Evolutionary conservation across 345 rosid genomes (phyloP).

Genomic region (Citrus trifoliata): DNA sequence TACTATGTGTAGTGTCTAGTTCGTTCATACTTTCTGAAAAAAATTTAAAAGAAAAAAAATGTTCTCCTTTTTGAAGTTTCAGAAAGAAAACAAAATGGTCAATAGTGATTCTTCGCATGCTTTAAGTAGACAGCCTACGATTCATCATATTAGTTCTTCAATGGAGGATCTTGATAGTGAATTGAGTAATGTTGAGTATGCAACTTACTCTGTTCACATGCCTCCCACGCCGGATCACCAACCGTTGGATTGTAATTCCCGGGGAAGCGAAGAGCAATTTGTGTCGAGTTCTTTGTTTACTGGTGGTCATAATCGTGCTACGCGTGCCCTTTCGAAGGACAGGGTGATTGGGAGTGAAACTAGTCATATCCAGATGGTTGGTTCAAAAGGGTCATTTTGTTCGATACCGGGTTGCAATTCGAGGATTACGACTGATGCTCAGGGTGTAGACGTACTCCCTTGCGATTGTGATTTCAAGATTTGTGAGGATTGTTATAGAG

Average conservation of each 20-base stretch:
- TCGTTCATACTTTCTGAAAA: not conserved
- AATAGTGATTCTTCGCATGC: conserved; percentile 21
- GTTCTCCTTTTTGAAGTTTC: conserved; percentile 8
- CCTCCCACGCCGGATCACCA: conserved; percentile 72
- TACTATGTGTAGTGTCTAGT: not conserved
- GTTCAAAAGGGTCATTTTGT: conserved; percentile 30
- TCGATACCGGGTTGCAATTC: conserved; percentile 40
- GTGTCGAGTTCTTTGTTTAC: conserved; percentile 46
- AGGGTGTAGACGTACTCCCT: conserved; percentile 29
- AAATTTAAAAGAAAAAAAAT: too few species aligned
- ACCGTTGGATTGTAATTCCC: not conserved
- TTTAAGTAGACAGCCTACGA: conserved; percentile 23
- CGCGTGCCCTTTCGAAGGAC: conserved; percentile 36
- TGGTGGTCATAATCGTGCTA: conserved; percentile 34
- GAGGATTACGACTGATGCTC: conserved; percentile 28
- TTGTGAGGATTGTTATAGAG: conserved; percentile 46
- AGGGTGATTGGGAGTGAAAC: conserved; percentile 29
- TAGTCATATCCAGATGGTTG: conserved; percentile 26
- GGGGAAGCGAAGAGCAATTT: conserved; percentile 17
- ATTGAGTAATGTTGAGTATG: conserved; percentile 30
- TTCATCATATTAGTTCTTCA: conserved; percentile 39
- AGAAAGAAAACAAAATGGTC: conserved; percentile 33
- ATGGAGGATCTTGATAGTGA: conserved; percentile 50
- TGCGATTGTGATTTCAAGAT: conserved; percentile 51
- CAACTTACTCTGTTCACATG: conserved; percentile 45